Base-by-base conservation (phyloP, 768 basidiomycete genomes). In the Suillus fuscotomentosus region DNA sequence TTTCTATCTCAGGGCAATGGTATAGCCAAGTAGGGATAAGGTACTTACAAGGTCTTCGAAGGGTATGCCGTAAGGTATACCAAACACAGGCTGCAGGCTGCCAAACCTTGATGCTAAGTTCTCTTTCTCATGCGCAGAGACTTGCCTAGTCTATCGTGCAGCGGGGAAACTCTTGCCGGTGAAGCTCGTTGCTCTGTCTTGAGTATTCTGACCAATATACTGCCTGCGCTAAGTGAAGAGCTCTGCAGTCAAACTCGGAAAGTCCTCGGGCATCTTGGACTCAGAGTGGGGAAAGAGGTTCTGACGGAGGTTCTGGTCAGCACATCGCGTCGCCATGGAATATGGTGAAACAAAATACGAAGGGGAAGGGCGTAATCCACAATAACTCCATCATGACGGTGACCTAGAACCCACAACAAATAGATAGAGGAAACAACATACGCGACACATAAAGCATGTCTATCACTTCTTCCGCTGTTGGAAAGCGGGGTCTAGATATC, bases 391-490 rank as follows among this genome's bases (percentile, higher is more conserved):
- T 27, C 56, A 59, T 27, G 3, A 27, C 17, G 9, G 3, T 17
- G 10, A 41, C 24, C 24, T 41, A 42, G 39, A 59, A 20, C 56
- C 15, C 22, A 27, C 3, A 10, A 20, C 39, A 20, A 57, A 59
- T 10, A 59, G 5, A 59, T 13, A 59, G 8, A 39, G 27, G 41
- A 39, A 57, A 57, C 38, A 59, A 11, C 39, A 41, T 24, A 24
- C 2, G 22, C 5, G 56, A 41, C 15, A 27, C 5, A 27, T 27
- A 24, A 27, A 27, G 17, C 24, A 17, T 5, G 24, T 59, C 24
- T 10, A 20, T 59, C 24, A 59, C 17, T 70, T 65, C 63, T 76
- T 72, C 60, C 71, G 66, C 34, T 74, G 74, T 66, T 72, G 67
- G 62, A 73, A 61, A 42, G 65, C 56, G 5, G 68, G 45, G 20